These are phyloP conservation scores for Pulchroboletus neoregius DNA, from an alignment of 1,284 basidiomycete genomes.

Conservation along the genomic window DNA sequence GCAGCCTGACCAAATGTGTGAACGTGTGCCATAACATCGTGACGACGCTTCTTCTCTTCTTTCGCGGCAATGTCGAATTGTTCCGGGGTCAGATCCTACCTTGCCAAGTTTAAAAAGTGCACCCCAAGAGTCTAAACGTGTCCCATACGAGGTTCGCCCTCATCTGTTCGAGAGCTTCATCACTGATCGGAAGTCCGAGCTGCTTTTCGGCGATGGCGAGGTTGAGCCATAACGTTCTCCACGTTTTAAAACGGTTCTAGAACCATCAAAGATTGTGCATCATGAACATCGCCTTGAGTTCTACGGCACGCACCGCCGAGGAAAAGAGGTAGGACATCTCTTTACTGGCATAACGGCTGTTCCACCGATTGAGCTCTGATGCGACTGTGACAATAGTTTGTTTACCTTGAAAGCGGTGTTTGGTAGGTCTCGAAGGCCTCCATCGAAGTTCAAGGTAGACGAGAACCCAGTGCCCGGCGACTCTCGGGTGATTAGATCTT, in stretches of 20 bases:
- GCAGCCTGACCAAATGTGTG: slow-evolving; percentile 95
- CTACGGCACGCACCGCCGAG: slow-evolving; percentile 56
- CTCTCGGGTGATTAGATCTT: background rate
- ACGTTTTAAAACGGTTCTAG: slow-evolving; percentile 95
- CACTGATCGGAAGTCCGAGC: slow-evolving; percentile 86
- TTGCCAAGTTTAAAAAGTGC: slow-evolving; percentile 2
- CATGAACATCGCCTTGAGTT: background rate
- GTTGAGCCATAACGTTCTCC: slow-evolving; percentile 95
- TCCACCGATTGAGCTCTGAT: slow-evolving; percentile 14
- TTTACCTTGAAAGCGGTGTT: slow-evolving; percentile 70
- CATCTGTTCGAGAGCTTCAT: slow-evolving; percentile 95
- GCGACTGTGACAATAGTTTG: background rate
- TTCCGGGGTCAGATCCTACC: slow-evolving; percentile 74
- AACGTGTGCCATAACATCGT: slow-evolving; percentile 99
- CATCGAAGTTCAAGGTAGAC: too few species aligned
- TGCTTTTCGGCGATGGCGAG: slow-evolving; percentile 96
- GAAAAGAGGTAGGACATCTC: slow-evolving; percentile 99
- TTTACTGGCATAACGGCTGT: slow-evolving; percentile 96
- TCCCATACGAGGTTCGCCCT: slow-evolving; percentile 74
- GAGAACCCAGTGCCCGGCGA: too few species aligned
- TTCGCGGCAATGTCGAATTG: slow-evolving; percentile 91
- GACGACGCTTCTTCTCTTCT: slow-evolving; percentile 97
- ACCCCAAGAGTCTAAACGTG: background rate
- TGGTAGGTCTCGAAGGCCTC: slow-evolving; percentile 68
- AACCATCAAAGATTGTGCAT: background rate